Percentiles rank a stretch among this genome's conserved stretches.
Evolutionary conservation across 1,284 basidiomycete genomes (phyloP).

Genomic region (Rhodotorula sp.): DNA sequence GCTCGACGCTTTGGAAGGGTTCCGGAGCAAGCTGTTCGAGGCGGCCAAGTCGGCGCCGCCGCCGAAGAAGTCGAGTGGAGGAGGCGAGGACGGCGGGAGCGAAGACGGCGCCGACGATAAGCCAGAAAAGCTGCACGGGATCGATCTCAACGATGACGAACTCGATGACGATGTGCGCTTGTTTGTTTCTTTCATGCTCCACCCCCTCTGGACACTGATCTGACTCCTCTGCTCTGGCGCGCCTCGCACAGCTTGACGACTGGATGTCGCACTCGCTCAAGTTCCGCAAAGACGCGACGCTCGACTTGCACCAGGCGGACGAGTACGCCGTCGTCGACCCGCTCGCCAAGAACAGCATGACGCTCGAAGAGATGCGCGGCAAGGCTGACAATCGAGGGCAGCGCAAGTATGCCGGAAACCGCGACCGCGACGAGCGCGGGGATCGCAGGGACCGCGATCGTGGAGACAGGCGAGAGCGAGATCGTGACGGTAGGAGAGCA

Average conservation of each 20-base stretch:
- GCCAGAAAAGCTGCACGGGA: slow-evolving; percentile 22
- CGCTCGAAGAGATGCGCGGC: slow-evolving; percentile 33
- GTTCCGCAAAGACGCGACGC: slow-evolving; percentile 45
- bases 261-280: slow-evolving; percentile 42
- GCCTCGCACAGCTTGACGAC: slow-evolving; percentile 17
- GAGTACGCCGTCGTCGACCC: slow-evolving; percentile 39
- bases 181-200: neutral
- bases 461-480: neutral
- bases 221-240: neutral
- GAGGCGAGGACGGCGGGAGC: slow-evolving; percentile 18
- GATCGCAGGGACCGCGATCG: neutral
- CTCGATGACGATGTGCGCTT: slow-evolving; percentile 32
- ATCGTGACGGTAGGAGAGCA: slow-evolving; percentile 1
- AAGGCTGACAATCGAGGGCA: slow-evolving; percentile 5
- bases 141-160: slow-evolving; percentile 29
- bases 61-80: slow-evolving; percentile 18
- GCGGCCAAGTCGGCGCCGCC: slow-evolving; percentile 17
- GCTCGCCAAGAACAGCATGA: slow-evolving; percentile 28
- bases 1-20: slow-evolving; percentile 33
- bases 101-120: slow-evolving; percentile 16
- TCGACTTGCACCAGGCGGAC: slow-evolving; percentile 38
- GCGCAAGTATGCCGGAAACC: slow-evolving; percentile 13
- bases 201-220: neutral
- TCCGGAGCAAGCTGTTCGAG: slow-evolving; percentile 37
- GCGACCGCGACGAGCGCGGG: slow-evolving; percentile 4